Conservation (phyloP, 352 stramenopile genomes). For the Stramenopiles sp. region DNA sequence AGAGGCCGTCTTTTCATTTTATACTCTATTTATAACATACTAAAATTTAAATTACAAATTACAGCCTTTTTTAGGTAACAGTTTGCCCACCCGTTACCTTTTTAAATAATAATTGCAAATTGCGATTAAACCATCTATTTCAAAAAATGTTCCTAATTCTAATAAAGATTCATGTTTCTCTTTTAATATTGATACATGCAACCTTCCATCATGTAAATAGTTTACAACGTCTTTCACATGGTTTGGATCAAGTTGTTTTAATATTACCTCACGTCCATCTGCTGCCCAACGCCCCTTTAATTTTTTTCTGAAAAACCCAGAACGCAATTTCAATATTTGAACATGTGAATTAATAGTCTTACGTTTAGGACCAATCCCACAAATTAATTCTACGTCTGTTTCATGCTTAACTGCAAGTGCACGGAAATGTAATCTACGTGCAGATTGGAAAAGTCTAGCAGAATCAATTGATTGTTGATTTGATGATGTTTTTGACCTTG, state of each 20-base stretch:
- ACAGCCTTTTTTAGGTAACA: no score
- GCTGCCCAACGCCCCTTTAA: background rate
- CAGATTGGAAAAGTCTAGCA: no score
- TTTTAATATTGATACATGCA: background rate
- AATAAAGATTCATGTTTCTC: background rate
- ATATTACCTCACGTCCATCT: background rate
- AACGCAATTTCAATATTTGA: background rate
- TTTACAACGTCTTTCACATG: background rate
- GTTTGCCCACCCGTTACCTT: no score
- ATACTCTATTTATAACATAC: no score
- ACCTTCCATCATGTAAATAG: background rate
- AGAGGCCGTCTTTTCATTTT: no score
- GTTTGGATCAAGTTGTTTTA: background rate
- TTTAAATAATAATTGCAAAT: no score
- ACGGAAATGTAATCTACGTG: background rate
- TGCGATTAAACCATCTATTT: background rate
- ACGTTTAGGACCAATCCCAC: background rate
- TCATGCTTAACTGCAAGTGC: background rate
- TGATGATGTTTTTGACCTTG: background rate
- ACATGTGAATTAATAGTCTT: background rate
- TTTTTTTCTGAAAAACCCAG: background rate
- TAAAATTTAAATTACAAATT: no score
- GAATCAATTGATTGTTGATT: no score
- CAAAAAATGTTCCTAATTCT: background rate
- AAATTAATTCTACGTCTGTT: background rate